These are phyloP conservation scores for Metarhizium humberi DNA, from an alignment of 2,329 filamentous ascomycete species.

Conservation along the genomic window DNA sequence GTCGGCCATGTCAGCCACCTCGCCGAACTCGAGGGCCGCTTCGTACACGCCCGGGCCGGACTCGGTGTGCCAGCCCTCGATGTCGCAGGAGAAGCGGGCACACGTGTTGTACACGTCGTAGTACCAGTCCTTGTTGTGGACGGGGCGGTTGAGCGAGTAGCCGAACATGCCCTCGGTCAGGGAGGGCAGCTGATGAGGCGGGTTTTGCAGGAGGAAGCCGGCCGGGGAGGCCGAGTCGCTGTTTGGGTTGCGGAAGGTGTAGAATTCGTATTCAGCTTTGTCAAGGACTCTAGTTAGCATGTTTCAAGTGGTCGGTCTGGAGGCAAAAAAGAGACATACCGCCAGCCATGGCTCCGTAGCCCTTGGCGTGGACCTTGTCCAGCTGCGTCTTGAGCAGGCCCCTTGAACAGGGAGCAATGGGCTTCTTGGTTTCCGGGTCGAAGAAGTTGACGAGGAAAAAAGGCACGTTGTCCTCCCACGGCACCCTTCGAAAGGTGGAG, in stretches of 20 bases:
- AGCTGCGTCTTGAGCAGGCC: constrained; percentile 62
- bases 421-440: constrained; percentile 66
- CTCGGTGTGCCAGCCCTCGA: constrained; percentile 95
- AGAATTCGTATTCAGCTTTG: constrained; percentile 84
- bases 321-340: constrained; percentile 43
- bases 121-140: constrained; percentile 88
- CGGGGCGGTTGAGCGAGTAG: constrained; percentile 77
- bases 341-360: constrained; percentile 82
- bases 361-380: constrained; percentile 55
- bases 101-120: constrained; percentile 81
- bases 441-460: constrained; percentile 80
- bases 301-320: no score
- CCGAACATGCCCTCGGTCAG: constrained; percentile 94
- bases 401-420: constrained; percentile 70
- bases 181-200: constrained; percentile 62
- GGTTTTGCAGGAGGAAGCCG: constrained; percentile 63
- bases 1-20: constrained; percentile 85
- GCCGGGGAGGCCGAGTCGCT: constrained; percentile 55
- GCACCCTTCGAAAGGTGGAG: constrained; percentile 69
- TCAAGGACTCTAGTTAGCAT: background rate
- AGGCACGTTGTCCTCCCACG: constrained; percentile 80
- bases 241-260: constrained; percentile 68
- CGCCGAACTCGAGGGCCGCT: constrained; percentile 84
- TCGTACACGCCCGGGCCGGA: constrained; percentile 92
- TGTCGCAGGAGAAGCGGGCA: constrained; percentile 65